Evolutionary conservation across 1,139 yeast genomes (phyloP), one percentile per base, ranked within the genome.

Genomic region (Scheffersomyces cryptocercus): DNA sequence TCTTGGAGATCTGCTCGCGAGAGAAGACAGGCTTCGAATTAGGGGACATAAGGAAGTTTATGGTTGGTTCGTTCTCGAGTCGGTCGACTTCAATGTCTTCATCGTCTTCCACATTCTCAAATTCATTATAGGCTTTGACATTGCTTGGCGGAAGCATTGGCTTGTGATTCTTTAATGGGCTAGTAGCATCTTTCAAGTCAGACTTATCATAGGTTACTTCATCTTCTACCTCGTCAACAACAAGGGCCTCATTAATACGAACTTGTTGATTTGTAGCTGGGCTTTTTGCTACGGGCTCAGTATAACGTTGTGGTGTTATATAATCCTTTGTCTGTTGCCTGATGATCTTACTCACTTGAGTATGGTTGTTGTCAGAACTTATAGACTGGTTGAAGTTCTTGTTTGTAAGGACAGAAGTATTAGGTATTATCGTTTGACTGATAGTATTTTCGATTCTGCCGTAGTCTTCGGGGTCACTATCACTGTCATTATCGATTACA

Each of bases 261-360:
- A 62, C 62, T 14, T 58, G 58, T 44, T 72, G 77, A 45, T 67
- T 72, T 4, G 73, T 65, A 3, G 58, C 58, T 2, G 79, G 79
- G 36, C 74, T 67, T 29, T 61, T 56, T 4, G 79, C 76, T 7
- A 67, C 59, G 2, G 79, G 71, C 43, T 75, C 78, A 0, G 79
- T 74, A 14, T 60, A 55, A 36, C 79, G 60, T 32, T 70, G 65
- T 2, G 79, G 79, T 0, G 81, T 74, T 4, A 60, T 50, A 39
- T 59, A 62, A 24, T 62, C 61, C 16, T 48, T 41, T 8, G 41
- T 37, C n/a, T 47, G 52, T 35, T 46, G 12, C 35, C 40, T 50
- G 35, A 59, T 51, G 26, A 62, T 56, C 41, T 54, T 58, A 39
- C 49, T 52, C n/a, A 61, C 38, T 24, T 61, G 65, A 3, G 67